phyloP scores from a whole-genome alignment of 495 filamentous ascomycete species.

The Lasiosphaeriaceae sp. region DNA sequence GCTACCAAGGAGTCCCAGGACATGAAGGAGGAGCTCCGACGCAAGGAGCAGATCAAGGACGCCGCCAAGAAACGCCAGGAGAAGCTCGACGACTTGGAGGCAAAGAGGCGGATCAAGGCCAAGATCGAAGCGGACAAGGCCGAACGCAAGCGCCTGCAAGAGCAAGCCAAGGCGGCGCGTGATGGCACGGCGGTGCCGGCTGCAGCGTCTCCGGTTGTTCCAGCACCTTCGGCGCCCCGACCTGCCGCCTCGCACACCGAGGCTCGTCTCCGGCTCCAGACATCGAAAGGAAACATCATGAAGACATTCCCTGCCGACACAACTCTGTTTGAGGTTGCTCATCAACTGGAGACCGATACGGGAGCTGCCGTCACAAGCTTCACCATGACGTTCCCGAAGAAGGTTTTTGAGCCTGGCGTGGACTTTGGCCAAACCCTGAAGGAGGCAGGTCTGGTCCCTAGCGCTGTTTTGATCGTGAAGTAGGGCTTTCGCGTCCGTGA shows the following conservation, averaged over 20 bases:
- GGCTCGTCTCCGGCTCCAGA: slow-evolving; percentile 78
- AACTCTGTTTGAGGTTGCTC: slow-evolving; percentile 90
- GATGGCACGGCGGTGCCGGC: slow-evolving; percentile 60
- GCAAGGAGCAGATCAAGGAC: slow-evolving; percentile 87
- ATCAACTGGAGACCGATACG: slow-evolving; percentile 61
- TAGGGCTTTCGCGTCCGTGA: slow-evolving; percentile 28
- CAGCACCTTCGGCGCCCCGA: slow-evolving; percentile 31
- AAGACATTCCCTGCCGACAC: slow-evolving; percentile 82
- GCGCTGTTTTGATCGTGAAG: slow-evolving; percentile 77
- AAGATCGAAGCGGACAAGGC: slow-evolving; percentile 91
- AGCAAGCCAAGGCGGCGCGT: slow-evolving; percentile 76
- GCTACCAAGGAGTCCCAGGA: slow-evolving; percentile 74
- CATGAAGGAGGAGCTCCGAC: slow-evolving; percentile 75
- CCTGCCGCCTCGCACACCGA: slow-evolving; percentile 60
- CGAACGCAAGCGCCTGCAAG: slow-evolving; percentile 74
- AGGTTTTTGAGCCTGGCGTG: slow-evolving; percentile 65
- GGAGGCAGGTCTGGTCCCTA: slow-evolving; percentile 86
- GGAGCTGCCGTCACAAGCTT: slow-evolving; percentile 63
- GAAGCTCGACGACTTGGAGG: slow-evolving; percentile 81
- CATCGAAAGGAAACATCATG: slow-evolving; percentile 64
- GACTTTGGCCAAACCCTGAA: slow-evolving; percentile 90
- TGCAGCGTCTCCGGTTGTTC: slow-evolving; percentile 31
- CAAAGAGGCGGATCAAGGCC: slow-evolving; percentile 81
- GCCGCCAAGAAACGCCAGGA: slow-evolving; percentile 78
- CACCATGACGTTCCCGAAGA: slow-evolving; percentile 79